Base-by-base conservation (phyloP, 179 eudicot species). In the Pouteria campechiana region DNA sequence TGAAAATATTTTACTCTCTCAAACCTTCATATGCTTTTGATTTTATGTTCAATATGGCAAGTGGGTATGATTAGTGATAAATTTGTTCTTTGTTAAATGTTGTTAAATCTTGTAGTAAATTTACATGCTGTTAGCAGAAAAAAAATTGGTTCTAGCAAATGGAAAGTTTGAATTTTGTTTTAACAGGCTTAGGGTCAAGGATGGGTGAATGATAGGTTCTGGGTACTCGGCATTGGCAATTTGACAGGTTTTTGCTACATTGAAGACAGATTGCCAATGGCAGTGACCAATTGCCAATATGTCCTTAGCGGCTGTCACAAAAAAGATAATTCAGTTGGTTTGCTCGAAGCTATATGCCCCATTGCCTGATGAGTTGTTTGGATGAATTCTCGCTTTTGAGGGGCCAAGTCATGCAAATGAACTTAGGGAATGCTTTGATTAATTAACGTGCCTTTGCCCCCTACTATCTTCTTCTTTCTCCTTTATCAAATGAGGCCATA, bases 201-300 rank as follows among this genome's bases (percentile, higher is more conserved):
- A 90, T 48, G 95, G 90, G 6, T 49, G 57, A 4, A 35, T 79
- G 31, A 55, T 69, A 31, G 98, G 95, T 6, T 90, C 86, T n/a
- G 98, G 98, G 55, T 95, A 90, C 57, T 66, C 0, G 95, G 98
- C 22, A 66, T 86, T 81, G 98, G 98, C 22, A 95, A 95, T 41
- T 90, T 95, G 7, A 86, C 90, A 0, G 98, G 90, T 7, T 79
- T 53, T 44, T 90, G 98, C 60, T 81, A 90, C 62, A 60, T 64
- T 7, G 55, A 64, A 19, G 68, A 85, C 68, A 73, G 78, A 52
- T 81, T 90, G 55, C 60, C 98, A 10, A 76, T 90, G 24, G 75
- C 94, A 12, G 67, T 90, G 48, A 90, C 98, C 7, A 41, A n/a
- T 86, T 13, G 86, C 85, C 56, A 90, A 90, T 44, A 68, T 90